Evolutionary conservation across 345 rosid genomes (phyloP).

Genomic region (Brassica rapa): DNA sequence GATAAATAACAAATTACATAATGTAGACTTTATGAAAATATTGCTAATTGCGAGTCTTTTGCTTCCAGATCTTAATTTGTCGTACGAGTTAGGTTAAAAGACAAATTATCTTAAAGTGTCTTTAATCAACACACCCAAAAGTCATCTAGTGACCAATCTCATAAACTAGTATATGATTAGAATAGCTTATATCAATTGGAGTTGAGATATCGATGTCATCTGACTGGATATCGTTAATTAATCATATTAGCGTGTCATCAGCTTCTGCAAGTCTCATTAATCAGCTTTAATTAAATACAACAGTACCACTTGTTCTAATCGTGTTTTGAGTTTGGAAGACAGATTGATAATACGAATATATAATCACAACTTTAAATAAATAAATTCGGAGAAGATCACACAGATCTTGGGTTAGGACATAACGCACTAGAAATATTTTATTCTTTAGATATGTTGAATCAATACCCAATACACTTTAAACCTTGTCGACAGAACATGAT

Average conservation of each 20-base stretch:
- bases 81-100: neutral
- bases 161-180: neutral
- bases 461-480: neutral
- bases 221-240: conserved; percentile 20
- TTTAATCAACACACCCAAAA: conserved; percentile 22
- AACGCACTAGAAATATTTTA: neutral
- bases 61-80: neutral
- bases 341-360: conserved; percentile 6
- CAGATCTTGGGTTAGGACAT: conserved; percentile 2
- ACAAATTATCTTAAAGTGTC: neutral
- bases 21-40: neutral
- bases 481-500: conserved; percentile 24
- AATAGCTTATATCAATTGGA: neutral
- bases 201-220: conserved; percentile 42
- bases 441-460: neutral
- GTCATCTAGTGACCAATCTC: conserved; percentile 20
- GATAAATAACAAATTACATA: neutral
- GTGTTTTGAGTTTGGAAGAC: conserved; percentile 28
- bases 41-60: neutral
- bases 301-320: neutral
- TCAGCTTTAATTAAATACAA: conserved; percentile 8
- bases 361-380: neutral
- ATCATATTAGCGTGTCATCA: conserved; percentile 18
- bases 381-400: conserved; percentile 5
- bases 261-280: conserved; percentile 1